Evolutionary conservation across 177 flowering plant genomes (phyloP).

Genomic region (Vitis hybrid): DNA sequence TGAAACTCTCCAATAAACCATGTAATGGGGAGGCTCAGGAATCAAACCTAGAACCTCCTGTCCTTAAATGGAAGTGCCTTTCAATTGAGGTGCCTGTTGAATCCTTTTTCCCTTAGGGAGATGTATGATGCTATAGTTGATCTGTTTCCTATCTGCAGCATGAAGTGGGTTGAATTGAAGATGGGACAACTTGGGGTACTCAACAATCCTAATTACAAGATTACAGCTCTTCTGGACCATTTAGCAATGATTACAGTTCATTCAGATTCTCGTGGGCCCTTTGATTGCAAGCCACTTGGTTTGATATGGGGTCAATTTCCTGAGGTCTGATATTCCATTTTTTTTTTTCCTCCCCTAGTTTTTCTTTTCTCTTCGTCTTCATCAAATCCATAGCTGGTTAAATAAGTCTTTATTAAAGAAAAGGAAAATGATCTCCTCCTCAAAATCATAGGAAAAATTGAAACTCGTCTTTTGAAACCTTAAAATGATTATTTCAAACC

Average conservation of each 20-base stretch:
- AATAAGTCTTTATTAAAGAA: too few species aligned
- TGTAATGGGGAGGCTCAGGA: too few species aligned
- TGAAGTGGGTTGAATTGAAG: slow-evolving; percentile 98
- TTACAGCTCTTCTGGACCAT: slow-evolving; percentile 92
- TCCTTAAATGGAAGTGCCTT: neutral
- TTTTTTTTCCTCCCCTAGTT: neutral
- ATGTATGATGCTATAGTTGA: slow-evolving; percentile 4
- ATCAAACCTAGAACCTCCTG: neutral
- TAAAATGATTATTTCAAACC: too few species aligned
- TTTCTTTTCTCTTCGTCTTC: neutral
- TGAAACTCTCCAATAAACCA: too few species aligned
- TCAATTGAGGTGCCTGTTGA: neutral
- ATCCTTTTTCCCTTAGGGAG: neutral
- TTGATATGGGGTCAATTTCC: slow-evolving; percentile 94
- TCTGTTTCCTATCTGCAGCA: slow-evolving; percentile 47
- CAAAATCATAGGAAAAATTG: too few species aligned
- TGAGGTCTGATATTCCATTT: slow-evolving; percentile 44
- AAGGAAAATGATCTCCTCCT: too few species aligned
- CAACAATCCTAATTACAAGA: slow-evolving; percentile 84
- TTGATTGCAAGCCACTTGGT: slow-evolving; percentile 98
- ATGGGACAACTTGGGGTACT: slow-evolving; percentile 99
- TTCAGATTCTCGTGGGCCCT: slow-evolving; percentile 74
- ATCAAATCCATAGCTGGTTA: neutral
- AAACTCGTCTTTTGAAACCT: too few species aligned
- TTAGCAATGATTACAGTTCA: slow-evolving; percentile 94